Conservation (phyloP, 192 early-diverging fungal species). For the Entomortierella parvispora region DNA sequence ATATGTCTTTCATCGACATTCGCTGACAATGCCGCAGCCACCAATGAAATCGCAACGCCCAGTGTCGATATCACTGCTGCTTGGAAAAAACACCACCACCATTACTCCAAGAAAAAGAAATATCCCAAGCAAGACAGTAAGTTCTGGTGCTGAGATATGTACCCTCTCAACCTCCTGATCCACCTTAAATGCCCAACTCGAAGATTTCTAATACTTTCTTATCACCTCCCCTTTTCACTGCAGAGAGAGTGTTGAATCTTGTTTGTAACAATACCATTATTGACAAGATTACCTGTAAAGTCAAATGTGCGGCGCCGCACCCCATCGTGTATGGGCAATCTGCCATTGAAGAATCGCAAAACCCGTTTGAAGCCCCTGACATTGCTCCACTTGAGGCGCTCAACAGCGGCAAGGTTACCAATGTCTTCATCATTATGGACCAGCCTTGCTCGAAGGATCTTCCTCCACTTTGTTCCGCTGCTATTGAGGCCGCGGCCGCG, state of each 20-base stretch:
- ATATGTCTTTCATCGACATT: slow-evolving; percentile 7
- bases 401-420: background rate
- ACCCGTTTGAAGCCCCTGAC: no score
- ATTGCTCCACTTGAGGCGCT: background rate
- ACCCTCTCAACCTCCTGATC: no score
- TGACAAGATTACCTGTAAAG: slow-evolving; percentile 3
- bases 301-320: background rate
- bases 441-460: slow-evolving; percentile 8
- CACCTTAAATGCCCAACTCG: background rate
- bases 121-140: no score
- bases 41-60: background rate
- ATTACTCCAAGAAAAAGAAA: no score
- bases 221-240: background rate
- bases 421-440: slow-evolving; percentile 3
- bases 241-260: slow-evolving; percentile 1
- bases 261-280: slow-evolving; percentile 4
- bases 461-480: background rate
- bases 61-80: background rate
- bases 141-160: background rate
- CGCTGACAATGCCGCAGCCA: background rate
- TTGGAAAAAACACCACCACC: no score
- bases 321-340: no score
- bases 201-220: slow-evolving; percentile 1
- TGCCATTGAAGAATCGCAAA: background rate
- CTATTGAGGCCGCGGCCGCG: background rate